Evolutionary conservation across 495 filamentous ascomycete genomes (phyloP).

Genomic region (Aspergillus nidulans): DNA sequence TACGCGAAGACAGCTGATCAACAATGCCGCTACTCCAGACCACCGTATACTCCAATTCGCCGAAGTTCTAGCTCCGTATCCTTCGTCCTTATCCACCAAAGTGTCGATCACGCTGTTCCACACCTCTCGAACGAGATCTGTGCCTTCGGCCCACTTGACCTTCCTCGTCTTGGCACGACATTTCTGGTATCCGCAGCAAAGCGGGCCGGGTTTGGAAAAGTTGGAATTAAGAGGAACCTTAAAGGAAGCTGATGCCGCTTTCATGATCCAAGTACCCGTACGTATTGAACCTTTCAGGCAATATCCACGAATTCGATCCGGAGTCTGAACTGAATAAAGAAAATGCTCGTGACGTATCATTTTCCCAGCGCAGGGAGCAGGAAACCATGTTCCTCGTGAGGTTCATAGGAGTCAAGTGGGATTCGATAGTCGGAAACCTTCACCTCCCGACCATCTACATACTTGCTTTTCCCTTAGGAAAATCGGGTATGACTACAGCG

Average conservation of each 20-base stretch:
- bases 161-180: neutral
- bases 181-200: neutral
- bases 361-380: neutral
- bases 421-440: neutral
- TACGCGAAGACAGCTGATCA: neutral
- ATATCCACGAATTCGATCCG: too few relatives aligned
- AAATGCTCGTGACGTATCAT: neutral
- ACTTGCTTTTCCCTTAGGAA: neutral
- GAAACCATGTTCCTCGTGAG: conserved; percentile 8
- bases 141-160: neutral
- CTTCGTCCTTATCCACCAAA: neutral
- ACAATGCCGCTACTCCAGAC: neutral
- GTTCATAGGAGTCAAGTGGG: conserved; percentile 8
- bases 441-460: neutral
- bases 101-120: conserved; percentile 2
- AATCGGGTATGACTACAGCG: neutral
- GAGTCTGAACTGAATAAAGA: too few relatives aligned
- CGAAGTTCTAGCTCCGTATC: neutral
- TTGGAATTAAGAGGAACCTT: neutral
- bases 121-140: conserved; percentile 3
- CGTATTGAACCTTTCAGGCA: too few relatives aligned
- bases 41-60: neutral
- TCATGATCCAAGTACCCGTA: too few relatives aligned
- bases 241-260: too few relatives aligned
- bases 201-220: neutral